Evolutionary conservation across 176 grass and related monocot species (phyloP).

Genomic region (Miscanthus lutarioriparius): DNA sequence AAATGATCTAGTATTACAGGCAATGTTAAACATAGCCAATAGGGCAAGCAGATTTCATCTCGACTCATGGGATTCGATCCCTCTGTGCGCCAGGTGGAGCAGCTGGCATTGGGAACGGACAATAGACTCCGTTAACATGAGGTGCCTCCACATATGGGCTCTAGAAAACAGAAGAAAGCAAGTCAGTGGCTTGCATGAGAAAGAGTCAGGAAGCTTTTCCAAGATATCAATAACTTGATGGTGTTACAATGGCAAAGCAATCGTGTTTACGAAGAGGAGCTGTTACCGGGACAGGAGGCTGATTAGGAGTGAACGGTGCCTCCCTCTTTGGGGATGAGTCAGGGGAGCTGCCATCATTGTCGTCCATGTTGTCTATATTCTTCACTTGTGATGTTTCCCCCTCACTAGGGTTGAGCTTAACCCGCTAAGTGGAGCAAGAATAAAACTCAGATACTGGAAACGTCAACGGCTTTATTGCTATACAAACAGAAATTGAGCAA

Average conservation of each 20-base stretch:
- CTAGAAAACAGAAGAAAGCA: constrained; percentile 49
- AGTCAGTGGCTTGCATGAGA: constrained; percentile 5
- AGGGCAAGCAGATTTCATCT: neutral
- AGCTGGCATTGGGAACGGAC: constrained; percentile 73
- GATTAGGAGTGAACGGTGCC: constrained; percentile 46
- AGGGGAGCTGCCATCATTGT: constrained; percentile 71
- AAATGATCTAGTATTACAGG: constrained; percentile 22
- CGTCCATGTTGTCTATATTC: constrained; percentile 62
- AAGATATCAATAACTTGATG: constrained; percentile 8
- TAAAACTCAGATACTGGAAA: constrained; percentile 32
- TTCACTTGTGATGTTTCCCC: constrained; percentile 55
- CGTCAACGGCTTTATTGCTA: constrained; percentile 7
- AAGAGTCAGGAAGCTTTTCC: neutral
- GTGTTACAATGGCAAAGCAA: neutral
- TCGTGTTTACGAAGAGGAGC: neutral
- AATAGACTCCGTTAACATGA: constrained; percentile 58
- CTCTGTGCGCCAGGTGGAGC: constrained; percentile 82
- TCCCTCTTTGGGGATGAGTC: constrained; percentile 70
- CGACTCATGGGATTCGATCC: constrained; percentile 47
- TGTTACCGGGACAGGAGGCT: constrained; percentile 64
- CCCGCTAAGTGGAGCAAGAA: constrained; percentile 48
- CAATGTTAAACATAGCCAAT: constrained; percentile 23
- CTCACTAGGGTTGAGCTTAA: constrained; percentile 63
- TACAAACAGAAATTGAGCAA: neutral
- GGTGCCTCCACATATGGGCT: constrained; percentile 97